A percentile compares a stretch with the other conserved stretches of the same genome.
Conservation (phyloP, 371 early-diverging fungal genomes). For the Mortierella polycephala region DNA sequence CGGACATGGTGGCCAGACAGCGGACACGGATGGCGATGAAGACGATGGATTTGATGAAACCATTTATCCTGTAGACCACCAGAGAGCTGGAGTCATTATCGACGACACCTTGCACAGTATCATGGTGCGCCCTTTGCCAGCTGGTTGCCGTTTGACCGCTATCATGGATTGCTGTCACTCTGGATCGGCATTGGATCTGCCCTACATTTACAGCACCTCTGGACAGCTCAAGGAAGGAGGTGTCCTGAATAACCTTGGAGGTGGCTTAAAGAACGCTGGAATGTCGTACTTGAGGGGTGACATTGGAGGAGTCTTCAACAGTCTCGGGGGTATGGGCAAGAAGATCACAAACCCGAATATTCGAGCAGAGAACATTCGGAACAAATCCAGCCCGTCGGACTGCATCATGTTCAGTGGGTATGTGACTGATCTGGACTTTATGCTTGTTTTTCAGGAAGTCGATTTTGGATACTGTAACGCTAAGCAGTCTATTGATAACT, state of each 20-base stretch:
- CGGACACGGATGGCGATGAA: slow-evolving; percentile 84
- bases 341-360: slow-evolving; percentile 56
- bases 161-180: slow-evolving; percentile 53
- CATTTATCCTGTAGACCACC: slow-evolving; percentile 89
- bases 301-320: slow-evolving; percentile 57
- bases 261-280: slow-evolving; percentile 62
- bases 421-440: background rate
- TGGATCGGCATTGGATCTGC: slow-evolving; percentile 85
- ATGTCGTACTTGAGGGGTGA: slow-evolving; percentile 68
- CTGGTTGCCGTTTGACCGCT: slow-evolving; percentile 40
- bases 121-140: slow-evolving; percentile 79
- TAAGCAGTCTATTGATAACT: background rate
- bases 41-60: slow-evolving; percentile 86
- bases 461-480: background rate
- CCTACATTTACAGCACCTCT: slow-evolving; percentile 81
- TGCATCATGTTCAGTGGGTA: slow-evolving; percentile 87
- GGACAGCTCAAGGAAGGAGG: slow-evolving; percentile 71
- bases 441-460: background rate
- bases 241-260: slow-evolving; percentile 64
- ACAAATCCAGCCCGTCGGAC: slow-evolving; percentile 76
- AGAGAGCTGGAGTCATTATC: slow-evolving; percentile 79
- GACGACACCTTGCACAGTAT: slow-evolving; percentile 89
- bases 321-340: slow-evolving; percentile 61
- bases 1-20: slow-evolving; percentile 86
- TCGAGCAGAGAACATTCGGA: slow-evolving; percentile 55